Conservation (phyloP, 1,139 yeast species). For the Geotrichum bryndzae region DNA sequence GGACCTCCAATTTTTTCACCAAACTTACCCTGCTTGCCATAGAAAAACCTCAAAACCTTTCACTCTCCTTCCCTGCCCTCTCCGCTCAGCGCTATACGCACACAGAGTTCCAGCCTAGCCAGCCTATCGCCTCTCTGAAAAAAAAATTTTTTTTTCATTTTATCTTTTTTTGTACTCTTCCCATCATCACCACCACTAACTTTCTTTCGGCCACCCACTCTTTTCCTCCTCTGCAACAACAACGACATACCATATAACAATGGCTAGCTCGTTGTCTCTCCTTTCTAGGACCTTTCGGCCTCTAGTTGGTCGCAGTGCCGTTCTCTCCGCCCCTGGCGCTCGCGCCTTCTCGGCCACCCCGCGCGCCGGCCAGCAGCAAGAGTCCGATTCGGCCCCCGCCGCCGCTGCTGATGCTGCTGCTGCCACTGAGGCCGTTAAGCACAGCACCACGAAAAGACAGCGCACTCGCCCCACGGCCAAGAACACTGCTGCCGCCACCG, state of each 20-base stretch:
- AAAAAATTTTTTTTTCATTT: not conserved
- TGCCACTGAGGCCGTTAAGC: not conserved
- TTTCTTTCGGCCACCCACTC: not conserved
- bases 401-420: not conserved
- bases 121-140: not conserved
- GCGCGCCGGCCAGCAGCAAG: not conserved
- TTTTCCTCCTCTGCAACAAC: not conserved
- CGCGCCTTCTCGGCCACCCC: not conserved
- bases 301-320: not conserved
- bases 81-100: not conserved
- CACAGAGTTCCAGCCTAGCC: not conserved
- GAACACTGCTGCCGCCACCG: conserved; percentile 16
- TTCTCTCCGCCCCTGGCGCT: not conserved
- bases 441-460: conserved; percentile 14
- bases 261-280: not conserved
- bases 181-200: not conserved
- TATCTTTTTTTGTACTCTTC: not conserved
- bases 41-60: not conserved
- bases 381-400: not conserved
- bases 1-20: not conserved
- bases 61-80: not conserved
- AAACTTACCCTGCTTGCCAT: not conserved
- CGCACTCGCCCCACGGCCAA: conserved; percentile 20
- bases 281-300: not conserved
- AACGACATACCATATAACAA: not conserved